Evolutionary conservation across 257 asterid species (phyloP), one percentile per base, ranked within the genome.

Genomic region (Datura wrightii): DNA sequence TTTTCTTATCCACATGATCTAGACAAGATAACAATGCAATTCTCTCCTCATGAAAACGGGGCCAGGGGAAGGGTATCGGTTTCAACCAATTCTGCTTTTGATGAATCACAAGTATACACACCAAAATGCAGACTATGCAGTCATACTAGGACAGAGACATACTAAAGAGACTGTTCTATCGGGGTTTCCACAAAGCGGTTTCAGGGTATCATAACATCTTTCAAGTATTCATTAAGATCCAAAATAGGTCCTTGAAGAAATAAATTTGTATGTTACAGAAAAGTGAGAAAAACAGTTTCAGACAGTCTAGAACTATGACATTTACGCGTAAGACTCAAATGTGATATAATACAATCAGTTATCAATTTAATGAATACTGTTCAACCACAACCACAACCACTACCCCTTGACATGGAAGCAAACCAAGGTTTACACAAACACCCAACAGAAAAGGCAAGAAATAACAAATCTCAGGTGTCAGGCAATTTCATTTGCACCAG

Each of bases 401-500:
- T 50, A 52, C 24, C 62, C 3, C 34, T 18, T 31, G 34, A 52
- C 46, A 78, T 31, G 48, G 62, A 78, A 78, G 82, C 63, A 78
- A 78, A 31, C 82, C 48, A 78, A 78, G 8, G 63, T 76, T 50
- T 78, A 78, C 63, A 78, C 46, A 78, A 83, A 37, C 52, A 4
- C 69, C 10, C 79, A 83, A 53, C 63, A 44, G 3, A 80, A 6
- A 60, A 74, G 37, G 66, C 44, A 74, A 50, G 83, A 70, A 54
- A 82, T 46, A n/a, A 80, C 59, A 65, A 24, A 53, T 67, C 84
- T 93, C 89, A 90, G 92, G 89, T 85, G 42, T 87, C 93, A 1
- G 98, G 98, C 62, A 97, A 93, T 83, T 87, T 92, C 84, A 86
- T 88, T 84, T 92, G 92, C 80, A 92, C 87, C 82, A 92, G 87